These are phyloP conservation scores for Fraxinus sp. DNA, from an alignment of 305 asterid genomes.

Conservation along the genomic window DNA sequence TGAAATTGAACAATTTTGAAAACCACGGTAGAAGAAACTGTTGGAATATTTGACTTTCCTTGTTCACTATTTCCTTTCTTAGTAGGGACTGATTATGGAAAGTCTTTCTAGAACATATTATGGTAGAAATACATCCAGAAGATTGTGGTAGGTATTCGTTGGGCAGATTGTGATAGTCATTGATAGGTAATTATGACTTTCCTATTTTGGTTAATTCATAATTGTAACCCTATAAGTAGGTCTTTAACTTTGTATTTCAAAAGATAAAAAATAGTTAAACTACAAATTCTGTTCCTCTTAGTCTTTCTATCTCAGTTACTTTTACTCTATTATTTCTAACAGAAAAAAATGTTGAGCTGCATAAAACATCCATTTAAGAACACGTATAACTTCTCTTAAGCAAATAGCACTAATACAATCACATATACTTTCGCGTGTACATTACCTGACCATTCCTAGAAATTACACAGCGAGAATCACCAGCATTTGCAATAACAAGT, in stretches of 20 bases:
- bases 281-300: neutral
- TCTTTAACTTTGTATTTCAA: neutral
- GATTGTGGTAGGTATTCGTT: neutral
- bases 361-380: neutral
- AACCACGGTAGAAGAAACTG: neutral
- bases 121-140: neutral
- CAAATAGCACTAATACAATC: neutral
- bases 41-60: neutral
- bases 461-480: conserved; percentile 95
- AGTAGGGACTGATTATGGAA: neutral
- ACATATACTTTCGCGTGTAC: neutral
- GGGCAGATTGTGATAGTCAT: neutral
- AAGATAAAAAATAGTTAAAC: neutral
- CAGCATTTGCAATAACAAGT: conserved; percentile 90
- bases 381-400: neutral
- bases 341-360: neutral
- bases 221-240: neutral
- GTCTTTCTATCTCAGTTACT: neutral
- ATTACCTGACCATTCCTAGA: conserved; percentile 94
- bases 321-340: neutral
- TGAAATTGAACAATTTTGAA: neutral
- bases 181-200: neutral
- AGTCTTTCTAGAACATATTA: neutral
- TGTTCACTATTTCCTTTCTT: neutral
- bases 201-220: neutral